Evolutionary conservation across 768 basidiomycete species (phyloP).

Genomic region (Termitomyces sp.): DNA sequence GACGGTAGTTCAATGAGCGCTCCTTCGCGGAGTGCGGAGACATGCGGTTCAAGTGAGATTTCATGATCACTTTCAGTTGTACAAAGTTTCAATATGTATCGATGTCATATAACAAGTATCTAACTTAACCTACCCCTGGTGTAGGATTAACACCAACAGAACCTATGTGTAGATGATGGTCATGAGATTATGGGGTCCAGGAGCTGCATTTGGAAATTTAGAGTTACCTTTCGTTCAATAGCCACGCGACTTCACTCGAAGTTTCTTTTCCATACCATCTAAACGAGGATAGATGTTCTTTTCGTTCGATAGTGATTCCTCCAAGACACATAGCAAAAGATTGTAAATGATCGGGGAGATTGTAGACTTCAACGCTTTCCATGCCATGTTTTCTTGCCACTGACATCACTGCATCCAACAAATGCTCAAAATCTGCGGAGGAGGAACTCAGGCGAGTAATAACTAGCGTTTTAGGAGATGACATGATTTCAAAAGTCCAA

Average conservation of each 20-base stretch:
- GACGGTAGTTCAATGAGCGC: not conserved
- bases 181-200: not conserved
- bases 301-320: slow-evolving; percentile 25
- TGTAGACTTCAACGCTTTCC: slow-evolving; percentile 41
- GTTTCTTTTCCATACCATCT: slow-evolving; percentile 44
- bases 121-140: not conserved
- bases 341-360: slow-evolving; percentile 29
- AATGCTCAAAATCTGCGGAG: slow-evolving; percentile 23
- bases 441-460: slow-evolving; percentile 35
- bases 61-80: not conserved
- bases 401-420: slow-evolving; percentile 28
- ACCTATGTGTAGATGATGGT: slow-evolving; percentile 18
- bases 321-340: slow-evolving; percentile 20
- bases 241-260: slow-evolving; percentile 32
- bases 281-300: slow-evolving; percentile 35
- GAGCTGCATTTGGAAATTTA: not conserved
- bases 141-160: slow-evolving; percentile 30
- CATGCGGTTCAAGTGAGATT: not conserved
- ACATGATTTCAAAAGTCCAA: slow-evolving; percentile 36
- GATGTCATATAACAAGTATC: not conserved
- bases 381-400: slow-evolving; percentile 28
- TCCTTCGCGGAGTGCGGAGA: not conserved
- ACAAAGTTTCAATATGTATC: not conserved
- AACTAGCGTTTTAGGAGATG: slow-evolving; percentile 28
- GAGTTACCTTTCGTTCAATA: slow-evolving; percentile 41